Base-by-base conservation (phyloP, 441 rosid genomes). In the California macrophylla region DNA sequence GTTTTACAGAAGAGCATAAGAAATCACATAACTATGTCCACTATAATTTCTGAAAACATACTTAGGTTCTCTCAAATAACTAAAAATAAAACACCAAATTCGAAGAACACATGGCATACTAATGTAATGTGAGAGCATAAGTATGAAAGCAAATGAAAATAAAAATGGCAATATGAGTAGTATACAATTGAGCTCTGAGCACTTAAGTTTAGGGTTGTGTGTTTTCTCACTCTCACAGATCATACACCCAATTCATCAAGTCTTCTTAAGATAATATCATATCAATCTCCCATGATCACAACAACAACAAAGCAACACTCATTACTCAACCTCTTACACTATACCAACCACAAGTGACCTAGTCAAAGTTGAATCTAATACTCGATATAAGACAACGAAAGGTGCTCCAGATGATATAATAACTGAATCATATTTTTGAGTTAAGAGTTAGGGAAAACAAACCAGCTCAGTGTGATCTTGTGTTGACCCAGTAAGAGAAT, bases 401-500 rank as follows among this genome's bases (percentile, higher is more conserved):
- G 60, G 9, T 1, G 20, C 60, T 52, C 60, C 60, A 52, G 24
- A 52, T 13, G 6, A 18, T 20, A 20, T 52, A 52, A 20, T 52
- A 52, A 52, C 23, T 52, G 60, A 52, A 58, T 47, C 6, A 23
- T 13, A n/a, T 12, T 20, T 25, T 47, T 26, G 66, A 13, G 18
- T 6, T 34, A 38, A 70, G 36, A 72, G n/a, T 52, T 36, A 56
- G 71, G 69, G 2, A 63, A 68, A 21, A 87, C 94, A 54, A 71
- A 91, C 98, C 96, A 89, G 79, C 82, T 86, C 79, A 47, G 78
- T 23, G 64, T 73, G 81, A 82, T 89, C 86, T 64, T 83, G 76
- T 28, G 71, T 71, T 3, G 82, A 77, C 63, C 81, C 85, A 50
- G 76, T 40, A 34, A 69, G 77, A 50, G 83, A 77, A 77, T 76